A percentile compares a stretch with the other conserved stretches of the same genome.
Conservation (phyloP, 148 eudicot genomes). For the Beta vulgaris region DNA sequence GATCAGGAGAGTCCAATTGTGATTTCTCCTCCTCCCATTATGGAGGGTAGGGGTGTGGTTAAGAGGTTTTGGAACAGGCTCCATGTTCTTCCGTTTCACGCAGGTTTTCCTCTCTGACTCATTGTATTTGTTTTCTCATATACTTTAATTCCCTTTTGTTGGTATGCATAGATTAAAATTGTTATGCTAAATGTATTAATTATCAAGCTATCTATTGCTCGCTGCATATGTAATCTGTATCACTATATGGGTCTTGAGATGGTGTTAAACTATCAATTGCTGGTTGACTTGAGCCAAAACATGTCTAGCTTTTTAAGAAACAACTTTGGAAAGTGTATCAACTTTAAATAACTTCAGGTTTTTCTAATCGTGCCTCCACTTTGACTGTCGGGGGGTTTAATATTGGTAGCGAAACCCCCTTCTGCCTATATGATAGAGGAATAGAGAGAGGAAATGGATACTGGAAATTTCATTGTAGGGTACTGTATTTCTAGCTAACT, state of each 20-base stretch:
- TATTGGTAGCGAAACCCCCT: background rate
- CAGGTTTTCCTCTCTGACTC: conserved; percentile 44
- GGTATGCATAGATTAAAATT: too few species aligned
- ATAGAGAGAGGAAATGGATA: background rate
- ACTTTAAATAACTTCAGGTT: too few species aligned
- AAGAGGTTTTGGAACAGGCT: conserved; percentile 60
- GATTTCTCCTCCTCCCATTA: conserved; percentile 58
- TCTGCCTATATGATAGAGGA: too few species aligned
- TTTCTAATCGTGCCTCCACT: background rate
- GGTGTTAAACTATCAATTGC: too few species aligned
- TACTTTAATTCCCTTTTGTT: too few species aligned
- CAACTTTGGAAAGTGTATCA: too few species aligned
- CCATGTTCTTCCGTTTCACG: conserved; percentile 77
- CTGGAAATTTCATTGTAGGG: background rate
- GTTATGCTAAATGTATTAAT: too few species aligned
- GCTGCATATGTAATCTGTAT: background rate
- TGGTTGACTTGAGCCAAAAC: too few species aligned
- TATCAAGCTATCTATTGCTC: too few species aligned
- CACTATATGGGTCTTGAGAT: too few species aligned
- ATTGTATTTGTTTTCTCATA: background rate
- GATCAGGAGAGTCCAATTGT: conserved; percentile 47
- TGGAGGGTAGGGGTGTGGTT: conserved; percentile 60
- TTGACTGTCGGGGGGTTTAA: background rate
- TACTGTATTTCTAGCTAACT: background rate
- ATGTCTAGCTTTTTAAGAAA: too few species aligned